phyloP scores from a whole-genome alignment of 148 eudicot genomes.

The Vaccinium vitisidaea region DNA sequence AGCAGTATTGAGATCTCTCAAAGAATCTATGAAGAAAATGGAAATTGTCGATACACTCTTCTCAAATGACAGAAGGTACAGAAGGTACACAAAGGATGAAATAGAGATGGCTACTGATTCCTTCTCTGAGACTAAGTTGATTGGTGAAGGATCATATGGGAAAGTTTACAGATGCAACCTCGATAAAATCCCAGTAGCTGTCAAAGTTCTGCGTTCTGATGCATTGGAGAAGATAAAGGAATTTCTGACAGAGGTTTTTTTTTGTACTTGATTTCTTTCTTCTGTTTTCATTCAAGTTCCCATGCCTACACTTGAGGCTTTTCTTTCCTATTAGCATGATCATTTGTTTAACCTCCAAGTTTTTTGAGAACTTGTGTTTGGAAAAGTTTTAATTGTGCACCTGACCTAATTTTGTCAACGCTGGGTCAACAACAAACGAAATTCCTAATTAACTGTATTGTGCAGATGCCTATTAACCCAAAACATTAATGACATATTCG shows the following conservation, averaged over 20 bases:
- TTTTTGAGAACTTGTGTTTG: neutral
- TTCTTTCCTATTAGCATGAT: constrained; percentile 3
- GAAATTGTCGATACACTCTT: constrained; percentile 56
- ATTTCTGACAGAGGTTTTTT: constrained; percentile 65
- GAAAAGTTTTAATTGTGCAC: neutral
- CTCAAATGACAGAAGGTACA: constrained; percentile 50
- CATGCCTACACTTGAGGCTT: neutral
- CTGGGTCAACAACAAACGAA: neutral
- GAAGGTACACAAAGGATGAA: constrained; percentile 53
- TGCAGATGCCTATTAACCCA: neutral
- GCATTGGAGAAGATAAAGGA: constrained; percentile 66
- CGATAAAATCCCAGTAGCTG: constrained; percentile 74
- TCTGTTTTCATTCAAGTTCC: constrained; percentile 4
- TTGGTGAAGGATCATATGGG: constrained; percentile 83
- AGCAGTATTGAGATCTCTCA: constrained; percentile 55
- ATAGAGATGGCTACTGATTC: constrained; percentile 58
- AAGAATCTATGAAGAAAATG: constrained; percentile 55
- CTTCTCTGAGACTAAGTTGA: constrained; percentile 51
- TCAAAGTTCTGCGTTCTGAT: constrained; percentile 67
- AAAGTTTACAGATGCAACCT: constrained; percentile 73
- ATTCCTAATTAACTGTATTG: neutral
- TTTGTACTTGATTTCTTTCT: neutral
- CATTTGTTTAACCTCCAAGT: neutral
- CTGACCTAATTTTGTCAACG: neutral
- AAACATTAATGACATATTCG: neutral